Conservation (phyloP, 164 flowering plant species). For the Stephania japonica region DNA sequence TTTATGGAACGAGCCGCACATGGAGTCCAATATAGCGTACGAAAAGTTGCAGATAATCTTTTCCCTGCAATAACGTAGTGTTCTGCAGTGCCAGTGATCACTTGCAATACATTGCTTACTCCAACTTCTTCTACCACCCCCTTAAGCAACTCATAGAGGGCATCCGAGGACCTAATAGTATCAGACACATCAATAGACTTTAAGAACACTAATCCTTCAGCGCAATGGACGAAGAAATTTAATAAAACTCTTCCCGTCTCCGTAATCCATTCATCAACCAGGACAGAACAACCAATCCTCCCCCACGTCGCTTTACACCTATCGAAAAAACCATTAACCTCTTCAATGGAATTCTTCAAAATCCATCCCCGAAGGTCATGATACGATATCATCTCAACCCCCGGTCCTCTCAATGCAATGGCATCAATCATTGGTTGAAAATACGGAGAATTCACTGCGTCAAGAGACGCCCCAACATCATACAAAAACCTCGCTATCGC, state of each 20-base stretch:
- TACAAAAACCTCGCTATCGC: constrained; percentile 75
- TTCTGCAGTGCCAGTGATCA: constrained; percentile 55
- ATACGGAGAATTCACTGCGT: constrained; percentile 66
- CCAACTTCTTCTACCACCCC: constrained; percentile 85
- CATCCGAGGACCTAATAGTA: constrained; percentile 38
- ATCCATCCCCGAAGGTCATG: constrained; percentile 76
- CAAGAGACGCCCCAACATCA: constrained; percentile 65
- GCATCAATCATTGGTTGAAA: constrained; percentile 89
- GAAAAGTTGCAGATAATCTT: constrained; percentile 49
- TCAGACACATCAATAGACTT: constrained; percentile 61
- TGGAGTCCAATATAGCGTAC: constrained; percentile 67
- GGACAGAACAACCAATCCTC: constrained; percentile 70
- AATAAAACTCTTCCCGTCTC: constrained; percentile 41
- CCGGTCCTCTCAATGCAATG: constrained; percentile 51
- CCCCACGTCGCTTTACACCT: constrained; percentile 43
- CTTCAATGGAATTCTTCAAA: constrained; percentile 63
- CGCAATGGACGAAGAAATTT: constrained; percentile 52
- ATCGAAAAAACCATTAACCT: constrained; percentile 44
- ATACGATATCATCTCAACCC: constrained; percentile 41
- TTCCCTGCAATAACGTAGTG: constrained; percentile 51
- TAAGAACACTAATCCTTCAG: constrained; percentile 73
- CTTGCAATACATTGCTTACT: constrained; percentile 61
- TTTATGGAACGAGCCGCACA: constrained; percentile 61
- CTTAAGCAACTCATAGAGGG: constrained; percentile 54
- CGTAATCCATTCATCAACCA: constrained; percentile 61